Evolutionary conservation across 306 rosid species (phyloP).

Genomic region (Ceratonia siliqua): DNA sequence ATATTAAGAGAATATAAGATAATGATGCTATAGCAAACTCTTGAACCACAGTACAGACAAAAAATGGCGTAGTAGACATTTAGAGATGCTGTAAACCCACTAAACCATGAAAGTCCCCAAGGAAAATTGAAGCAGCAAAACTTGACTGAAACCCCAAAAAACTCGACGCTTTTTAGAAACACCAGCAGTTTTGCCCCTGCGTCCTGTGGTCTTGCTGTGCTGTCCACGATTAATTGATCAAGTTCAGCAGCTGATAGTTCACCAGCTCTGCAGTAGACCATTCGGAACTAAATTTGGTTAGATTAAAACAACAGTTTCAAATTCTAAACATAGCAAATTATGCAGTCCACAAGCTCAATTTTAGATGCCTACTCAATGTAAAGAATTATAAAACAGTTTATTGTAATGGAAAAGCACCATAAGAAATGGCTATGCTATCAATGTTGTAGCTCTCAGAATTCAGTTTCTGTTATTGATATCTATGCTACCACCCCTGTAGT

Average conservation of each 20-base stretch:
- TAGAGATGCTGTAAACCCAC: background rate
- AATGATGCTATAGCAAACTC: background rate
- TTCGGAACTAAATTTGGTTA: background rate
- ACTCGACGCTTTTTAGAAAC: slow-evolving; percentile 91
- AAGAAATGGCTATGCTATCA: background rate
- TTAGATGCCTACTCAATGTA: background rate
- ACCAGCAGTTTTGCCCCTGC: slow-evolving; percentile 96
- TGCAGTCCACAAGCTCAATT: background rate
- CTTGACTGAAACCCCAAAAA: background rate
- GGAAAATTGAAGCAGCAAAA: background rate
- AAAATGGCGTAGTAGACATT: background rate
- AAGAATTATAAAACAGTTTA: background rate
- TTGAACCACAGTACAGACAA: background rate
- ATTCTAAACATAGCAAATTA: background rate
- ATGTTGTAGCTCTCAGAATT: background rate
- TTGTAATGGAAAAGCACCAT: background rate
- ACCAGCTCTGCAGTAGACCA: slow-evolving; percentile 59
- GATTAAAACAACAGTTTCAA: background rate
- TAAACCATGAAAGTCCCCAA: slow-evolving; percentile 18
- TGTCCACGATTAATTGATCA: slow-evolving; percentile 85
- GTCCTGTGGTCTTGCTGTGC: slow-evolving; percentile 98
- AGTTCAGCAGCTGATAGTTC: slow-evolving; percentile 63
- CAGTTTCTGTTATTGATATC: background rate
- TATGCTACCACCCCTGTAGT: too few species aligned
- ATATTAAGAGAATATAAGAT: too few species aligned